Base-by-base conservation (phyloP, 2,329 filamentous ascomycete genomes). In the Ceratocystis smalleyi region DNA sequence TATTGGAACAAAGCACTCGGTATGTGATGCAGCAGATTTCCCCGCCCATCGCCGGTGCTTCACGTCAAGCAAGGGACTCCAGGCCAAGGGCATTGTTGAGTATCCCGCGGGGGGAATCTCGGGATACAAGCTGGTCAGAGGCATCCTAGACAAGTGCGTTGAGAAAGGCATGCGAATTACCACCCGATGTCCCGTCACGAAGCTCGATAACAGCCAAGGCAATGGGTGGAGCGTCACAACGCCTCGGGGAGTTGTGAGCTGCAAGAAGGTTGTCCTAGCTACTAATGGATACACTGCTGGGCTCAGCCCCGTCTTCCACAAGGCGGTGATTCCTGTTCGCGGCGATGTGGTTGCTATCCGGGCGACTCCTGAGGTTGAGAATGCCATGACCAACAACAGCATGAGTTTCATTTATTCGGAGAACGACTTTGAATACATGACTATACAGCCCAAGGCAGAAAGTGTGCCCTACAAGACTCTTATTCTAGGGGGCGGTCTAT, bases 381-480 rank as follows among this genome's bases (percentile, higher is more conserved):
- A 63, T 22, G 10, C 22, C 15, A 24, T 64, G 83, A 32, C 71
- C 73, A 5, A 77, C 75, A 1, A 83, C 83, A 63, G 61, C 17
- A 66, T 66, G 43, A 83, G 78, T 22, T 83, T 87, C 68, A 80
- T 85, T 30, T 83, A 83, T 69, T 75, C 76, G 1, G 62, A 66
- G 1, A 72, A 74, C 27, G 82, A 84, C 0, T 87, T 84, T 69
- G 85, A 88, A 67, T 88, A 88, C 71, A 82, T 88, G 77, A 80
- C 87, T 7, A 77, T 81, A 1, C 76, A 82, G 1, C 79, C 79
- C 0, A 71, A 24, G 12, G 22, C 74, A n/a, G 17, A 15, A 6
- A 17, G 15, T 17, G 77, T 76, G 0, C 75, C 76, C 2, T 68
- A 67, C 19, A 72, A 74, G 24, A 78, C 64, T 19, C 47, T 87